Conservation (phyloP, 2,329 filamentous ascomycete genomes). For the Arthrobotrys conoides region DNA sequence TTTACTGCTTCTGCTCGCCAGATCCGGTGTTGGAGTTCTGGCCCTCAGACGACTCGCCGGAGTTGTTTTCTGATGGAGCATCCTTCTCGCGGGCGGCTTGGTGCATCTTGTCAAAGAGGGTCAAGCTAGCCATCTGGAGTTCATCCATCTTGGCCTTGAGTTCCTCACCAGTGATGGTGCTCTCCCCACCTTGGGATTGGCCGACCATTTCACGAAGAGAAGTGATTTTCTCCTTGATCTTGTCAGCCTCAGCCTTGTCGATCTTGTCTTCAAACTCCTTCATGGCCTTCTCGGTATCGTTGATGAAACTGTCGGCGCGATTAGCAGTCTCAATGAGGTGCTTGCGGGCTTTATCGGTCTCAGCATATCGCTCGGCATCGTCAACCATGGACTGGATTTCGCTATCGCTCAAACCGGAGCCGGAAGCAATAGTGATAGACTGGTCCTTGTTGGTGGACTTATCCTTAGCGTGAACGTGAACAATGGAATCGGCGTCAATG, state of each 20-base stretch:
- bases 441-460: slow-evolving; percentile 99
- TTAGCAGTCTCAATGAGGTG: slow-evolving; percentile 94
- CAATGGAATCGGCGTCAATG: slow-evolving; percentile 97
- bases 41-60: slow-evolving; percentile 66
- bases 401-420: slow-evolving; percentile 92
- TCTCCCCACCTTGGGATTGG: slow-evolving; percentile 95
- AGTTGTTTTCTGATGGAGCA: slow-evolving; percentile 74
- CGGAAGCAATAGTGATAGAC: slow-evolving; percentile 98
- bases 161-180: slow-evolving; percentile 85
- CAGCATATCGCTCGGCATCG: slow-evolving; percentile 96
- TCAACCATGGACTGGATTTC: slow-evolving; percentile 99
- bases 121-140: slow-evolving; percentile 94
- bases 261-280: slow-evolving; percentile 97
- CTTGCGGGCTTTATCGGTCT: slow-evolving; percentile 97
- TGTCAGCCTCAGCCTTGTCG: slow-evolving; percentile 94
- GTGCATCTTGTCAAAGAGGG: slow-evolving; percentile 99
- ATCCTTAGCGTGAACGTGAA: slow-evolving; percentile 98
- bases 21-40: slow-evolving; percentile 70
- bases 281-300: slow-evolving; percentile 97
- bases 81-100: slow-evolving; percentile 81
- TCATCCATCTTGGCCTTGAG: slow-evolving; percentile 99
- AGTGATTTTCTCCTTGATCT: slow-evolving; percentile 93
- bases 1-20: slow-evolving; percentile 76
- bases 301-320: slow-evolving; percentile 94
- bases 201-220: slow-evolving; percentile 88